These are phyloP conservation scores for Skeletonema marinoi DNA, from an alignment of 108 stramenopile species.

Conservation along the genomic window DNA sequence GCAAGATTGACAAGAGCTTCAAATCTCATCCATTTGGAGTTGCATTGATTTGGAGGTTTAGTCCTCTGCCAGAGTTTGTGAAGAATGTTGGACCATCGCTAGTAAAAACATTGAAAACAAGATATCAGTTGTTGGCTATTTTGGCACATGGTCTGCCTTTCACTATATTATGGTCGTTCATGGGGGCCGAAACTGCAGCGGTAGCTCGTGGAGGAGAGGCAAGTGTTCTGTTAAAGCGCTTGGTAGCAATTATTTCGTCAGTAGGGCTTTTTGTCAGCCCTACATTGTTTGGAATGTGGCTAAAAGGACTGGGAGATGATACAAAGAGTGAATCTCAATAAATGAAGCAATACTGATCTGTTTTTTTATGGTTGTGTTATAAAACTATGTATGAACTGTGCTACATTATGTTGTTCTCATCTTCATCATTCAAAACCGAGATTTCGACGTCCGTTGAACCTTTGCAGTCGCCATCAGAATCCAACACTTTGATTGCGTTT, in stretches of 20 bases:
- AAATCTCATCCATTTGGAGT: slow-evolving; percentile 48
- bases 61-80: slow-evolving; percentile 78
- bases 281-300: slow-evolving; percentile 42
- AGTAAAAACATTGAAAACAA: slow-evolving; percentile 43
- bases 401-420: slow-evolving; percentile 16
- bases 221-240: slow-evolving; percentile 27
- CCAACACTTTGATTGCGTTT: slow-evolving; percentile 68
- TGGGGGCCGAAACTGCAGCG: slow-evolving; percentile 69
- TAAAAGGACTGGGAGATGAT: slow-evolving; percentile 29
- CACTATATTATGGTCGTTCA: slow-evolving; percentile 72
- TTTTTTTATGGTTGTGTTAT: background rate
- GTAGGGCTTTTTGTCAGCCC: slow-evolving; percentile 34
- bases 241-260: slow-evolving; percentile 32
- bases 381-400: background rate
- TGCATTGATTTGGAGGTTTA: slow-evolving; percentile 65
- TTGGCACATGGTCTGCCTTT: slow-evolving; percentile 71
- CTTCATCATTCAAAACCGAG: slow-evolving; percentile 39
- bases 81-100: slow-evolving; percentile 72
- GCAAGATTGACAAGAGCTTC: slow-evolving; percentile 49
- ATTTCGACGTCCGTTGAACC: slow-evolving; percentile 70
- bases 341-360: background rate
- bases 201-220: slow-evolving; percentile 50
- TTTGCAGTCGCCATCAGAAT: slow-evolving; percentile 61
- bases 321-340: background rate
- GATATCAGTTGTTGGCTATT: slow-evolving; percentile 44